Percentiles rank a stretch among this genome's conserved stretches.
Evolutionary conservation across 371 early-diverging fungal species (phyloP).

Genomic region (Cokeromyces recurvatus): DNA sequence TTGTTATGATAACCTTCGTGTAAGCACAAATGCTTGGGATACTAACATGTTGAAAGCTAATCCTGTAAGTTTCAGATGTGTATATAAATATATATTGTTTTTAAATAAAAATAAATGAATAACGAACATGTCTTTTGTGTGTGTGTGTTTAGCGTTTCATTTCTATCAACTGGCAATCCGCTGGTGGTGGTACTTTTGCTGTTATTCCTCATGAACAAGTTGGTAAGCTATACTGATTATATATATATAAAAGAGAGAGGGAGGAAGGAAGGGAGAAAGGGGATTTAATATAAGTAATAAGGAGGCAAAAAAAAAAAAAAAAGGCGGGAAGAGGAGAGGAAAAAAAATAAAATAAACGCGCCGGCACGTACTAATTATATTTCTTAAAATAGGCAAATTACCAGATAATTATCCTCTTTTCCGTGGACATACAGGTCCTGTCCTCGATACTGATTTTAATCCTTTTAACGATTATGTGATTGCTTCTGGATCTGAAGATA

Average conservation of each 20-base stretch:
- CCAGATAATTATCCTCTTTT: conserved; percentile 83
- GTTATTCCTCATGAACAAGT: conserved; percentile 79
- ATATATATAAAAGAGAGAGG: background rate
- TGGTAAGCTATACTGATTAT: conserved; percentile 51
- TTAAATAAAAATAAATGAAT: too few relatives aligned
- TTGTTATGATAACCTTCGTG: conserved; percentile 92
- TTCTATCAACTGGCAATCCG: conserved; percentile 92
- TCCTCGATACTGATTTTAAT: conserved; percentile 96
- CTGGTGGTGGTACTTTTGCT: conserved; percentile 97
- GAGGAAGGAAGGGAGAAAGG: background rate
- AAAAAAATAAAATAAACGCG: too few relatives aligned
- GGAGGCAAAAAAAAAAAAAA: too few relatives aligned
- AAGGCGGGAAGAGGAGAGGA: too few relatives aligned
- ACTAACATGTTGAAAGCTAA: conserved; percentile 94
- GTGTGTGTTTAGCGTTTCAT: conserved; percentile 60
- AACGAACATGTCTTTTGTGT: too few relatives aligned
- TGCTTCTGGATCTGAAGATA: conserved; percentile 92
- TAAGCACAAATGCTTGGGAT: conserved; percentile 94
- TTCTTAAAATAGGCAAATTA: conserved; percentile 81
- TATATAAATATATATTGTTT: too few relatives aligned
- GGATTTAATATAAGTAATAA: too few relatives aligned
- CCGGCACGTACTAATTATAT: too few relatives aligned
- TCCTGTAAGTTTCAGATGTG: conserved; percentile 77
- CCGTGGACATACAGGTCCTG: conserved; percentile 90
- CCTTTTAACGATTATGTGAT: conserved; percentile 94